Evolutionary conservation across 768 basidiomycete species (phyloP), one percentile per base, ranked within the genome.

Genomic region (Dictyophora rubrovolvata): DNA sequence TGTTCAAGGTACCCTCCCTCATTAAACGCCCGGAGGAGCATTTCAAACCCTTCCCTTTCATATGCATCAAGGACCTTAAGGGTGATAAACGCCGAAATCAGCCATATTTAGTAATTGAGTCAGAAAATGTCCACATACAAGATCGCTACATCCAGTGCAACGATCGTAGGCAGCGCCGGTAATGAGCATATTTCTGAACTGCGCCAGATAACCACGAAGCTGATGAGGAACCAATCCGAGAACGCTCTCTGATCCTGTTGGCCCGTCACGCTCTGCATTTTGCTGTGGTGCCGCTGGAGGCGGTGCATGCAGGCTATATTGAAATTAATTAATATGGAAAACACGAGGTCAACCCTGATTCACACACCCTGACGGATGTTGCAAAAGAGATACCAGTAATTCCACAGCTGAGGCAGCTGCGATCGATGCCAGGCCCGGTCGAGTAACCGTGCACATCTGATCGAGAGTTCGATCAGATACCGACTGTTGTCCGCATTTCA

Each of bases 401-500:
- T 99, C 96, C 1, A 97, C 95, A 0, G 93, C 93, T 0, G 87
- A 89, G 0, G 94, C 86, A 1, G 89, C 83, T 0, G 96, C 96
- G 54, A 97, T 92, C 0, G 92, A 83, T 0, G 95, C 96, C 1
- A 98, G 78, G 0, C 95, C 95, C 0, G 96, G 96, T 20, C 96
- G 77, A 0, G 95, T 97, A 33, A 99, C 96, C 0, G 96, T 98
- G 69, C 96, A 99, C 95, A 97, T 97, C 69, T 98, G 95, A 69
- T 98, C 96, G 14, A 98, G 80, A 3, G 94, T 95, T 47, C 93
- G 80, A 69, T 98, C 95, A 0, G 89, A 87, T 48, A 88, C 71
- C 1, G 82, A 83, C 85, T 79, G 62, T 28, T 49, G n/a, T 61
- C 33, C 58, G 63, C 47, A 35, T 12, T 1, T 61, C 49, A 58